Percentiles rank a stretch among this genome's conserved stretches.
Conservation (phyloP, 2,329 filamentous ascomycete species). For the Knufia petricola region DNA sequence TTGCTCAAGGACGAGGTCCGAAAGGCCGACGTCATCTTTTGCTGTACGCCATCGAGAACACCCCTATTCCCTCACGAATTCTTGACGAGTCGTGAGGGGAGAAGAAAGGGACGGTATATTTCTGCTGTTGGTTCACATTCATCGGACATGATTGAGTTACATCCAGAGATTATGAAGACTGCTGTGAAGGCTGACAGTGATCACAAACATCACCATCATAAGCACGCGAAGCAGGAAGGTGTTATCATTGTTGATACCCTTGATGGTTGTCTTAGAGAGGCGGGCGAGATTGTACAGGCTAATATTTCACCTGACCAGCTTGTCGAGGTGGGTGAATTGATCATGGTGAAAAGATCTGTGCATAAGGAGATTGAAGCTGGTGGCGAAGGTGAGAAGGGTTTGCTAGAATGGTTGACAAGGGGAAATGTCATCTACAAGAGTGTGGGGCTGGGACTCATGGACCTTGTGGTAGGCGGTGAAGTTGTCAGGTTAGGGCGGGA, state of each 20-base stretch:
- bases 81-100: conserved; percentile 52
- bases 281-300: conserved; percentile 77
- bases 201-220: conserved; percentile 32
- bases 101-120: conserved; percentile 36
- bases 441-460: conserved; percentile 59
- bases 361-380: conserved; percentile 27
- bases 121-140: conserved; percentile 45
- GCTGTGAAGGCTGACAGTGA: conserved; percentile 39
- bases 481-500: conserved; percentile 48
- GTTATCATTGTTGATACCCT: conserved; percentile 59
- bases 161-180: conserved; percentile 62
- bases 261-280: conserved; percentile 68
- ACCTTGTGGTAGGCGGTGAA: conserved; percentile 53
- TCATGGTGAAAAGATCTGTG: conserved; percentile 52
- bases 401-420: conserved; percentile 51
- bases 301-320: conserved; percentile 63
- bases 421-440: conserved; percentile 63
- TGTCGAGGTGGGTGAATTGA: conserved; percentile 76
- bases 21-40: conserved; percentile 72
- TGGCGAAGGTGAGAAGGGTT: conserved; percentile 30
- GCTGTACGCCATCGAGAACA: conserved; percentile 66
- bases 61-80: conserved; percentile 67
- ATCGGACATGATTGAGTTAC: conserved; percentile 71
- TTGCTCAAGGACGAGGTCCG: conserved; percentile 60
- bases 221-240: conserved; percentile 47